phyloP scores from a whole-genome alignment of 305 asterid genomes.

The Fraxinus sp. region DNA sequence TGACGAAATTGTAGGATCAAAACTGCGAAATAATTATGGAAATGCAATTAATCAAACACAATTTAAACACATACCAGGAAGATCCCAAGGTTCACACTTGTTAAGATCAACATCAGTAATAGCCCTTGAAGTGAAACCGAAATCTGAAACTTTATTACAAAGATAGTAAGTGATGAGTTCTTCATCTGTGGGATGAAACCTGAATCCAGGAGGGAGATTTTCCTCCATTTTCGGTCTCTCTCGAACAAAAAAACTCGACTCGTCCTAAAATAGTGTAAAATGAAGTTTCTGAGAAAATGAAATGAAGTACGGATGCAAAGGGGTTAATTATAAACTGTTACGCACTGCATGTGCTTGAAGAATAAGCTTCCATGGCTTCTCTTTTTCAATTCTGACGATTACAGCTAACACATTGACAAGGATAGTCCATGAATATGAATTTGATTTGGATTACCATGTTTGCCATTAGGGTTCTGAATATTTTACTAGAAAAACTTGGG shows the following conservation, averaged over 20 bases:
- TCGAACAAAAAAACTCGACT: not conserved
- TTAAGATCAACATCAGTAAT: conserved; percentile 87
- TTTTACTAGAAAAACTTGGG: not conserved
- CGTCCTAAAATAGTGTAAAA: not conserved
- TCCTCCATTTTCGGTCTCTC: conserved; percentile 40
- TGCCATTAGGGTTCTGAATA: conserved; percentile 18
- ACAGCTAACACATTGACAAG: conserved; percentile 91
- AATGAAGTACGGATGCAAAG: conserved; percentile 26
- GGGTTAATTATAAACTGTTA: conserved; percentile 27
- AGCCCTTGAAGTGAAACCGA: conserved; percentile 60
- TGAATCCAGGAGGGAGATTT: conserved; percentile 85
- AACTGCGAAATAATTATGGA: not conserved
- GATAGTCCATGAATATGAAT: conserved; percentile 40
- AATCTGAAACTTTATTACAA: conserved; percentile 57
- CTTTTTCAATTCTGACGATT: conserved; percentile 39
- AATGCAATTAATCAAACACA: not conserved
- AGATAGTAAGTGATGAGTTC: conserved; percentile 75
- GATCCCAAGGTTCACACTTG: conserved; percentile 94
- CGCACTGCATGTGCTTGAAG: conserved; percentile 39
- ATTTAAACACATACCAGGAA: conserved; percentile 57
- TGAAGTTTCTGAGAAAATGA: not conserved
- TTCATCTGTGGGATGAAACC: conserved; percentile 92
- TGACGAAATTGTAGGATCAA: not conserved
- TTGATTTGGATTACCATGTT: conserved; percentile 21
- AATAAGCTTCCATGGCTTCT: conserved; percentile 45